Evolutionary conservation across 148 eudicot species (phyloP), one percentile per base, ranked within the genome.

Genomic region (Vaccinium myrtillus): DNA sequence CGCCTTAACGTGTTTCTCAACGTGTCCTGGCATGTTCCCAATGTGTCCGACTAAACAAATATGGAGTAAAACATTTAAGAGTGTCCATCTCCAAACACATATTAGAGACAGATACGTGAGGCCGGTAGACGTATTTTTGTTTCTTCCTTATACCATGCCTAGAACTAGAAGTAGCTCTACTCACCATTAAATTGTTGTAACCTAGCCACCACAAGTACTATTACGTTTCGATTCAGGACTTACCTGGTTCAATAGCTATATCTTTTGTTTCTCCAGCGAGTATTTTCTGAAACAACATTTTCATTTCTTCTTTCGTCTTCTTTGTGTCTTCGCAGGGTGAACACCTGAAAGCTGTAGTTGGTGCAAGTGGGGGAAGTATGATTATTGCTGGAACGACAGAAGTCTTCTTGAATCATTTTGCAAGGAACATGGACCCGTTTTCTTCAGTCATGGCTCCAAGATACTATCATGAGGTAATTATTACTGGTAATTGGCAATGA

Each of bases 321-420:
- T 43, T 43, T 43, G 46, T 43, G 46, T 43, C 46, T 4, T 43
- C 46, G 63, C 84, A 86, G 90, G 87, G 56, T 14, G 82, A 63
- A 61, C 56, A 51, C 21, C 25, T 90, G 75, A 84, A 54, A 84
- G 92, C 86, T 8, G 91, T 89, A 56, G 59, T 90, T 15, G 92
- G 91, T 51, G 91, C 87, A n/a, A 90, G 90, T 59, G 91, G 91
- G 75, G 91, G 91, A 15, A 25, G 81, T 48, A 59, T 76, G 61
- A 90, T 90, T 50, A 87, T 86, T 27, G 88, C 84, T 27, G 91
- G 82, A 49, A 85, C 84, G 48, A 82, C 82, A 19, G 87, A 90
- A 77, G 91, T 89, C 32, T 84, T 87, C 63, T 74, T 90, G 84
- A 87, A 90, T 61, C 67, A 89, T 84, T 87, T 87, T 73, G 79